Evolutionary conservation across 192 early-diverging fungal species (phyloP), one percentile per base, ranked within the genome.

Genomic region (Backusella circina): DNA sequence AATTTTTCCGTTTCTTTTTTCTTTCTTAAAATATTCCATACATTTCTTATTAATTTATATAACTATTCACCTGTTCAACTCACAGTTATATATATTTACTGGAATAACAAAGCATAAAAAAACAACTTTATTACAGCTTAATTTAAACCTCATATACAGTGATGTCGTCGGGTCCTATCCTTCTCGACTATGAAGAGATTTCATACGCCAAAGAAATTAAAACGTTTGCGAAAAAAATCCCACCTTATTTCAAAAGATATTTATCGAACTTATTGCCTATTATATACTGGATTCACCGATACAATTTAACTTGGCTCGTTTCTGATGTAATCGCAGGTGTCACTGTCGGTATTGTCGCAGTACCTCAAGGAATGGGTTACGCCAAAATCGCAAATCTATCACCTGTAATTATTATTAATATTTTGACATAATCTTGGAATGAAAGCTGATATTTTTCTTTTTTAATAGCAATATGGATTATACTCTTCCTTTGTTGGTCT

Each of bases 401-500:
- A 33, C 78, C 87, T 18, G 74, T 75, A 75, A 44, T 32, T 67
- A 33, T 41, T 28, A 26, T 51, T 51, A 16, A 6, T 2, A 5
- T n/a, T 41, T 66, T 9, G 26, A 39, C 21, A 32, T 65, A 47
- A 74, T 31, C 8, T 30, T 33, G 5, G 30, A 67, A 50, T 38
- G 30, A 5, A 36, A 32, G 7, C 18, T 13, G 3, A 68, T 30
- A 3, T 26, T 68, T 38, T 36, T 68, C 23, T 30, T 39, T 64
- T n/a, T 74, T 9, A 50, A 54, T 57, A 61, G 54, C 79, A 94
- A 79, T 93, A 89, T 73, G 94, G 94, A 0, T 82, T 95, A 16
- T 95, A 94, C 81, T 91, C 92, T 72, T 85, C 86, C 51, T 90
- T 94, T 77, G 81, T 91, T 35, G 92, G 94, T 32, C 80, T 88